Conservation (phyloP, 768 basidiomycete species). For the Termitomyces sp. region DNA sequence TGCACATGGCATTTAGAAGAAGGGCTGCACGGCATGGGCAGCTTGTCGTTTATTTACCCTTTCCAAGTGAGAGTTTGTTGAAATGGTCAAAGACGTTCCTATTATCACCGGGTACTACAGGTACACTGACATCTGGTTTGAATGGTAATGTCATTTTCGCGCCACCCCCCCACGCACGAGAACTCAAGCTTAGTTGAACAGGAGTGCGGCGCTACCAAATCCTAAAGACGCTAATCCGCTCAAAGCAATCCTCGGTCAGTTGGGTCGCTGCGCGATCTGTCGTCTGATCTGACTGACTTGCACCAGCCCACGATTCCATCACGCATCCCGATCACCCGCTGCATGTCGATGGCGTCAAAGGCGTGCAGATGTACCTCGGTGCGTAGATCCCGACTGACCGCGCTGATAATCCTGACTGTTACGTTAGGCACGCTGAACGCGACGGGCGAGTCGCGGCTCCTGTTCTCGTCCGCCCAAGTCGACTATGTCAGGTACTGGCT, state of each 20-base stretch:
- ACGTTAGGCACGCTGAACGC: slow-evolving; percentile 49
- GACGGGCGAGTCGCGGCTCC: slow-evolving; percentile 70
- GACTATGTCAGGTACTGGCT: slow-evolving; percentile 86
- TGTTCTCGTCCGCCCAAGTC: slow-evolving; percentile 80
- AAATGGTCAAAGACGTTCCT: slow-evolving; percentile 26
- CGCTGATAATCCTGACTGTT: background rate
- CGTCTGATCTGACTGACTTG: background rate
- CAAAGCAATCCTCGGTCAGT: slow-evolving; percentile 59
- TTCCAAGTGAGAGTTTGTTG: too few species aligned
- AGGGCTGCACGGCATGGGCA: too few species aligned
- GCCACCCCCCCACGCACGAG: background rate
- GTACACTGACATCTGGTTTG: slow-evolving; percentile 81
- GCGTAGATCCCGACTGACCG: too few species aligned
- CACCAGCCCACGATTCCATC: slow-evolving; percentile 58
- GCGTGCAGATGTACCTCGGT: slow-evolving; percentile 71
- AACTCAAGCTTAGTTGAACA: slow-evolving; percentile 21
- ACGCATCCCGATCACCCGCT: slow-evolving; percentile 71
- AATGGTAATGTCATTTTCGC: slow-evolving; percentile 56
- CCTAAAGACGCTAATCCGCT: slow-evolving; percentile 53
- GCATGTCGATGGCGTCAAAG: slow-evolving; percentile 53
- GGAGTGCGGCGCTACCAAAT: slow-evolving; percentile 54
- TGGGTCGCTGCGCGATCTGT: background rate
- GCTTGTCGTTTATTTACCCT: too few species aligned
- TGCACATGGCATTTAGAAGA: too few species aligned
- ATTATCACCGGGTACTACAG: slow-evolving; percentile 71